These are phyloP conservation scores for Iris macrosiphon DNA, from an alignment of 106 monocot genomes.

Conservation along the genomic window DNA sequence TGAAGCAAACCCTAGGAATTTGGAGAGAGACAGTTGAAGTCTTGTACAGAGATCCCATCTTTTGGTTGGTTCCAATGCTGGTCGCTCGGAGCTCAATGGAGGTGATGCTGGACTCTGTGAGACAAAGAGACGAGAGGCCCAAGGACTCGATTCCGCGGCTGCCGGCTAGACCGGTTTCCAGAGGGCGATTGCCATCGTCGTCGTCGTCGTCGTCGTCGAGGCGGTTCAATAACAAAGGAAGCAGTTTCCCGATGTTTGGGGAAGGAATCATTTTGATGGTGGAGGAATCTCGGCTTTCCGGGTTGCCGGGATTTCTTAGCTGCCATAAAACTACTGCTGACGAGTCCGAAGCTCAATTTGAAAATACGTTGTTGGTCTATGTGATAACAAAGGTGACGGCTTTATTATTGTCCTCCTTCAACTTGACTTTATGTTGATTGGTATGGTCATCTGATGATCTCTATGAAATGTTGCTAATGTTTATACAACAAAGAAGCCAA, in stretches of 20 bases:
- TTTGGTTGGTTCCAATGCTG: constrained; percentile 11
- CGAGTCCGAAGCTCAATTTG: no score
- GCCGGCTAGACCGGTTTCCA: constrained; percentile 57
- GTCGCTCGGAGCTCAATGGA: constrained; percentile 52
- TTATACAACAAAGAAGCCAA: no score
- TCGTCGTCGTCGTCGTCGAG: constrained; percentile 23
- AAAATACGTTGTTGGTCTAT: no score
- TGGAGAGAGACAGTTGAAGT: no score
- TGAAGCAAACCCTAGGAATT: constrained; percentile 2
- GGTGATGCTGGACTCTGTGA: constrained; percentile 49
- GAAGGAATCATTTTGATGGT: constrained; percentile 18
- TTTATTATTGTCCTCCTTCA: no score
- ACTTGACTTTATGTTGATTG: no score
- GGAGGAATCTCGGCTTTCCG: constrained; percentile 20
- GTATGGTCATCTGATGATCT: no score
- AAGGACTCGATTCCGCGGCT: constrained; percentile 51
- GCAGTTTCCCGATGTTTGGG: no score
- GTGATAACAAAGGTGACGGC: no score
- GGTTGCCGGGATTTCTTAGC: constrained; percentile 9
- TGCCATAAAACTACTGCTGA: no score
- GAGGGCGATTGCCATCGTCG: constrained; percentile 44
- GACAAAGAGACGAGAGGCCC: constrained; percentile 35
- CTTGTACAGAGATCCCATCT: neutral
- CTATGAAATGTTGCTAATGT: no score
- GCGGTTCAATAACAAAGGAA: no score